Evolutionary conservation across 2,329 filamentous ascomycete genomes (phyloP).

Genomic region (Aspergillus hiratsukae): DNA sequence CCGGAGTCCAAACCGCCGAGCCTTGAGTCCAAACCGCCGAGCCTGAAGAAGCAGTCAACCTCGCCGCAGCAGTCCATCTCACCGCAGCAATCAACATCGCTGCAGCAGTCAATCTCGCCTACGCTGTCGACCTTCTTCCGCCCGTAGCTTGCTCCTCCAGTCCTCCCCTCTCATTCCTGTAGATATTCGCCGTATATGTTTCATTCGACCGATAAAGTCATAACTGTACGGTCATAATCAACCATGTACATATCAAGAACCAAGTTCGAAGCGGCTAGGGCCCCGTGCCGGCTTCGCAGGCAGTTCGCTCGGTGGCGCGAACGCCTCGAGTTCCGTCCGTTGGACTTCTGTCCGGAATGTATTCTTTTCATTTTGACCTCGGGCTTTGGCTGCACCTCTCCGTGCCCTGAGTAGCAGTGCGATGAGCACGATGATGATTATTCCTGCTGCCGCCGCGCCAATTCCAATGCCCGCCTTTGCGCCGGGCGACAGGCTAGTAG

Average conservation of each 20-base stretch:
- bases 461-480: slow-evolving; percentile 9
- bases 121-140: neutral
- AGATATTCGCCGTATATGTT: neutral
- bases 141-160: neutral
- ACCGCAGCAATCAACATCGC: neutral
- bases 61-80: neutral
- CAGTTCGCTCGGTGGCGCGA: neutral
- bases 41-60: neutral
- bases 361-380: neutral
- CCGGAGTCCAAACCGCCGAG: neutral
- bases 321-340: neutral
- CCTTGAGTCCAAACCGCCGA: neutral
- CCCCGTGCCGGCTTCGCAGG: neutral
- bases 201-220: no score
- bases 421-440: slow-evolving; percentile 5
- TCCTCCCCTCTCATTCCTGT: neutral
- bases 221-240: neutral
- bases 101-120: neutral
- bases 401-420: neutral
- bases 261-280: neutral
- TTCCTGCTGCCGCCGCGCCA: slow-evolving; percentile 1
- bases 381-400: neutral
- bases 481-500: neutral
- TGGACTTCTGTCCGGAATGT: neutral
- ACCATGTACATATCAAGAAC: neutral